These are phyloP conservation scores for Phlebiopsis flavidoalba DNA, from an alignment of 768 basidiomycete species.

Conservation along the genomic window DNA sequence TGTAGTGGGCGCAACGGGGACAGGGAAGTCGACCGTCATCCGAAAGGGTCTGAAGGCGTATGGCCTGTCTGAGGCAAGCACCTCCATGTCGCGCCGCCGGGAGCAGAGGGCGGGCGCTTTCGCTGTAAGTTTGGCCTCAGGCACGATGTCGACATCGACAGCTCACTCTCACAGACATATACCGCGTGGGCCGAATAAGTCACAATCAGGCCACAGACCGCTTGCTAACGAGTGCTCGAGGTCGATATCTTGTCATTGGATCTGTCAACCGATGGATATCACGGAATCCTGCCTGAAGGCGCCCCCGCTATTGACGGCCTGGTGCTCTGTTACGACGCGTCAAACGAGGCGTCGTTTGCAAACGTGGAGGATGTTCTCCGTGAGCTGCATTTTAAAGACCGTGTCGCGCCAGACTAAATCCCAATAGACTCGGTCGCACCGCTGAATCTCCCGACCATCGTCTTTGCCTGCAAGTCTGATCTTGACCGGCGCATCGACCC, in stretches of 20 bases:
- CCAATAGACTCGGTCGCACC: constrained; percentile 28
- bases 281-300: constrained; percentile 43
- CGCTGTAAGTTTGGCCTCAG: constrained; percentile 19
- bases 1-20: constrained; percentile 74
- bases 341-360: constrained; percentile 52
- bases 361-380: constrained; percentile 67
- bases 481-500: constrained; percentile 53
- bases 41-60: constrained; percentile 67
- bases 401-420: constrained; percentile 11
- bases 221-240: constrained; percentile 27
- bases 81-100: constrained; percentile 15
- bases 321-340: constrained; percentile 83
- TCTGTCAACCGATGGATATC: constrained; percentile 21
- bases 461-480: constrained; percentile 87
- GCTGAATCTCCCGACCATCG: constrained; percentile 59
- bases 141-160: background rate
- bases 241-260: constrained; percentile 28
- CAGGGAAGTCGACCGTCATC: constrained; percentile 85
- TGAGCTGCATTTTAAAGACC: constrained; percentile 34
- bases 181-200: constrained; percentile 33
- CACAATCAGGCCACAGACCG: constrained; percentile 12
- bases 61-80: constrained; percentile 33
- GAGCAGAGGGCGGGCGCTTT: constrained; percentile 14
- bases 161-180: constrained; percentile 26
- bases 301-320: constrained; percentile 68